Percentiles rank a stretch among this genome's conserved stretches.
phyloP scores from a whole-genome alignment of 129 eudicot species.

The Glebionis coronaria region DNA sequence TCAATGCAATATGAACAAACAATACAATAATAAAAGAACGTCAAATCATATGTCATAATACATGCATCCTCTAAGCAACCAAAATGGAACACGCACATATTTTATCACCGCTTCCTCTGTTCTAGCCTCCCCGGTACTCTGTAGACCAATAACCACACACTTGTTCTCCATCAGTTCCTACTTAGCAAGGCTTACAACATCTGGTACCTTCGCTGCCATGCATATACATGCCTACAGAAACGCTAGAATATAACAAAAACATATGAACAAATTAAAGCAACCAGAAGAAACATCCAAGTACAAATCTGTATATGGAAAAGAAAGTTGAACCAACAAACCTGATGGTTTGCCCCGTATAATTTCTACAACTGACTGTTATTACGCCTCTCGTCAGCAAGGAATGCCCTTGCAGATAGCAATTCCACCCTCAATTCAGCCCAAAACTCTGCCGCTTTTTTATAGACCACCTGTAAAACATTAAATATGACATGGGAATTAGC shows the following conservation, averaged over 20 bases:
- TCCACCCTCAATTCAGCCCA: slow-evolving; percentile 96
- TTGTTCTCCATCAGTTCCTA: slow-evolving; percentile 77
- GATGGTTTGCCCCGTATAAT: slow-evolving; percentile 95
- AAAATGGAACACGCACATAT: slow-evolving; percentile 53
- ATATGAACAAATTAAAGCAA: slow-evolving; percentile 17
- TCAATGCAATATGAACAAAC: slow-evolving; percentile 60
- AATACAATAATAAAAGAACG: not conserved
- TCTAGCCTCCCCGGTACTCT: slow-evolving; percentile 98
- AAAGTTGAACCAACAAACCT: slow-evolving; percentile 46
- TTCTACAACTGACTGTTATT: slow-evolving; percentile 88
- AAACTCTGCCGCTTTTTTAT: slow-evolving; percentile 87
- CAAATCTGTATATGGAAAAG: slow-evolving; percentile 8
- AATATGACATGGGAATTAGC: slow-evolving; percentile 13
- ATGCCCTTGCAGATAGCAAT: slow-evolving; percentile 76
- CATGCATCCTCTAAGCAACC: slow-evolving; percentile 1
- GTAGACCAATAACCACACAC: slow-evolving; percentile 95
- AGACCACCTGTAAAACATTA: slow-evolving; percentile 57
- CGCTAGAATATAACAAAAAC: slow-evolving; percentile 64
- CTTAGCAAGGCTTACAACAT: slow-evolving; percentile 75
- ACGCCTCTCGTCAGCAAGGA: slow-evolving; percentile 68
- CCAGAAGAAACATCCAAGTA: slow-evolving; percentile 9
- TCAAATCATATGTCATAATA: slow-evolving; percentile 14
- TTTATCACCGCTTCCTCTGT: slow-evolving; percentile 95
- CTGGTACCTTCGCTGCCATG: slow-evolving; percentile 99
- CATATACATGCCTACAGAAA: slow-evolving; percentile 94